Evolutionary conservation across 345 rosid species (phyloP).

Genomic region (Melaleuca quinquenervia): DNA sequence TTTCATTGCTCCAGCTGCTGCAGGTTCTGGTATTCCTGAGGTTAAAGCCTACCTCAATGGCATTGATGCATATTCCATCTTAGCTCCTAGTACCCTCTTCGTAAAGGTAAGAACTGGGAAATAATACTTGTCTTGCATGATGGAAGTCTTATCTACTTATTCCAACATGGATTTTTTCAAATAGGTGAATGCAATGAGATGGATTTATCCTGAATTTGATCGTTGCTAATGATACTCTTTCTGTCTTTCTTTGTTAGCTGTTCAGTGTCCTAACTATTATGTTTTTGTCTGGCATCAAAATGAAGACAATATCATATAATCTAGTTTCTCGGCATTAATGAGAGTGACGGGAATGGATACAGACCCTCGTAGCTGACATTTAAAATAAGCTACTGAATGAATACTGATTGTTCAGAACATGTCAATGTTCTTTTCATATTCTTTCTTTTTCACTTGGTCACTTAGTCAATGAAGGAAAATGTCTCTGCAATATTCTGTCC

Average conservation of each 20-base stretch:
- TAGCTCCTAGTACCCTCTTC: conserved; percentile 34
- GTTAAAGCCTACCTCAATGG: conserved; percentile 51
- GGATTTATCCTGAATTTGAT: background rate
- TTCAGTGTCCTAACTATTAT: background rate
- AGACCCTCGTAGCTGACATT: background rate
- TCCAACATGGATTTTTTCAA: background rate
- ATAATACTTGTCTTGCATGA: background rate
- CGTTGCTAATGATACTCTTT: background rate
- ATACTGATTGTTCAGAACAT: background rate
- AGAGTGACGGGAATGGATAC: background rate
- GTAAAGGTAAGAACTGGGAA: conserved; percentile 23
- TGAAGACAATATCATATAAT: background rate
- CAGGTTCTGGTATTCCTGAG: conserved; percentile 45
- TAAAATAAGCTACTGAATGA: background rate
- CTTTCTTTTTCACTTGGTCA: background rate
- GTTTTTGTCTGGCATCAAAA: background rate
- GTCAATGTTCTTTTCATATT: background rate
- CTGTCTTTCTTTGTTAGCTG: background rate
- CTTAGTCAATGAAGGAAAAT: background rate
- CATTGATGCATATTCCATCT: conserved; percentile 28
- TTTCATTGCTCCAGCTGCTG: conserved; percentile 35
- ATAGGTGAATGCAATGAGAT: background rate
- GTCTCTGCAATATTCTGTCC: background rate
- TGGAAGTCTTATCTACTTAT: background rate
- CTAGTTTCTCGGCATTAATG: background rate